Evolutionary conservation across 1,284 basidiomycete genomes (phyloP), one percentile per base, ranked within the genome.

Genomic region (Heterobasidion occidentale): DNA sequence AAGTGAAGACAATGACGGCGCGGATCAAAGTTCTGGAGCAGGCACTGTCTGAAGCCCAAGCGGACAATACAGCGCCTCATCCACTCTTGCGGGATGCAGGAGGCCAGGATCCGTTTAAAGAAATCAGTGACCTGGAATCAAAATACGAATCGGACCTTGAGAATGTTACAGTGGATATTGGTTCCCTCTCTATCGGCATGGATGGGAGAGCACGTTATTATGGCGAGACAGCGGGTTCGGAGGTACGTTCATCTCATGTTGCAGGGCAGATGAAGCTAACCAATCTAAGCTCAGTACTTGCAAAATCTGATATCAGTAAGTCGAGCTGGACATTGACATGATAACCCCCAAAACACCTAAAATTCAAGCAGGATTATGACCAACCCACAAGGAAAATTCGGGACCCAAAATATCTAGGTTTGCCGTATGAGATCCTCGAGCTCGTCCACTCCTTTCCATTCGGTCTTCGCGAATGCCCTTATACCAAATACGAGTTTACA

Each of bases 21-120:
- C 72, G 79, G 11, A 77, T 85, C 44, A 75, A 76, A 36, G 83
- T 86, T 60, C 73, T 90, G 6, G 77, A 84, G 57, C 66, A 70
- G 1, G 78, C 81, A 2, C 66, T 88, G 3, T 69, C 70, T 7
- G 66, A 74, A 8, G 70, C 74, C 46, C 61, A 67, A 44, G 46
- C 45, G 11, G 48, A 52, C 33, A 33, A 51, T 38, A 34, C 46
- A 38, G 33, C 38, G 17, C 52, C 38, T 11, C 53, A 53, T 56
- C 47, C 47, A 33, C 34, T 53, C 12, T 57, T 52, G 9, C 53
- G 54, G 12, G 56, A 55, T 27, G 15, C 47, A 14, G 33, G 38
- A 12, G 42, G 46, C 9, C 56, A 49, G 11, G 46, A 17, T 12
- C 38, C 36, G 20, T 48, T 51, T 11, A 35, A 58, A 53, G 56